phyloP scores from a whole-genome alignment of 441 rosid genomes.

The Eruca vesicaria region DNA sequence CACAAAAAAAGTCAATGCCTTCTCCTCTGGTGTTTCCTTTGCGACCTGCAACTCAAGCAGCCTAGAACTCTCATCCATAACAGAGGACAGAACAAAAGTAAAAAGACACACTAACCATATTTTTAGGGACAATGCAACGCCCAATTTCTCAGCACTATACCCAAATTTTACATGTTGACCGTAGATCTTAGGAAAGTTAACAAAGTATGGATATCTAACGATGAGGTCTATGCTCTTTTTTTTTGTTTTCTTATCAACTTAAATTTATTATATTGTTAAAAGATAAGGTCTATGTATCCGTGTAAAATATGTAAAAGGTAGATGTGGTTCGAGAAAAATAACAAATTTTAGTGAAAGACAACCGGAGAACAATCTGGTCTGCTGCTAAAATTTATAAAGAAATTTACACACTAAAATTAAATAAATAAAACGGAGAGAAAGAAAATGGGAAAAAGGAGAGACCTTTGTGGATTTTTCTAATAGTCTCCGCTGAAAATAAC shows the following conservation, averaged over 20 bases:
- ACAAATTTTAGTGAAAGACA: slow-evolving; percentile 17
- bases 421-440: background rate
- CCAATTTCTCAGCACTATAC: no score
- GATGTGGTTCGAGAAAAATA: background rate
- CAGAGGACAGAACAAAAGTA: slow-evolving; percentile 10
- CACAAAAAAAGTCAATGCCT: slow-evolving; percentile 88
- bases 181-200: slow-evolving; percentile 5
- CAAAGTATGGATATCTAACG: slow-evolving; percentile 5
- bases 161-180: slow-evolving; percentile 43
- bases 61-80: slow-evolving; percentile 9
- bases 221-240: no score
- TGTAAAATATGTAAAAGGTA: background rate
- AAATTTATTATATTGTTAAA: no score
- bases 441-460: background rate
- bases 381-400: slow-evolving; percentile 9
- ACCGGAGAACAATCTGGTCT: slow-evolving; percentile 33
- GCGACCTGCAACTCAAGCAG: slow-evolving; percentile 56
- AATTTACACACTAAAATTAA: background rate
- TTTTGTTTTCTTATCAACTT: no score
- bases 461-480: slow-evolving; percentile 28
- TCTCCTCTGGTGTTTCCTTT: slow-evolving; percentile 93
- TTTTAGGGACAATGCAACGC: slow-evolving; percentile 57
- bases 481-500: slow-evolving; percentile 26
- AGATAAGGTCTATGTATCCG: slow-evolving; percentile 6
- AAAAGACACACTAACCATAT: slow-evolving; percentile 51